Evolutionary conservation across 805 yeast genomes (phyloP), one percentile per base, ranked within the genome.

Genomic region (Wickerhamiella qilinensis): DNA sequence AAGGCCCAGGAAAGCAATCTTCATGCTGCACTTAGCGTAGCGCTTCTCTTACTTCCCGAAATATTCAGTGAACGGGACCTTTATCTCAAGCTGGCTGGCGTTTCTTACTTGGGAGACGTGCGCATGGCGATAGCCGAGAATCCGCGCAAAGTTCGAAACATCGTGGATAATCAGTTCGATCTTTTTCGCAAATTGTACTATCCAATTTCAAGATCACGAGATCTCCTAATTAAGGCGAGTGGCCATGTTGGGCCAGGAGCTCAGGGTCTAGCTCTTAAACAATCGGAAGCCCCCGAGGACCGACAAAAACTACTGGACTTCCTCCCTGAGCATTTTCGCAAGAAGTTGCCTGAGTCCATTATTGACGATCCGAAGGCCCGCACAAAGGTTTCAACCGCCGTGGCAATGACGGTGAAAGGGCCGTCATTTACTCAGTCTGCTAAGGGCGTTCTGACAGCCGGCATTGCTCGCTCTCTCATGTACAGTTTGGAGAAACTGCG

Each of bases 21-120:
- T 43, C 67, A 74, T 38, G 75, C 77, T 40, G 96, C 94, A 5
- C 69, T 86, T 36, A 67, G 84, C 9, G 56, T 85, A 14, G 76
- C 84, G 1, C 51, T 77, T 6, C 56, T 80, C 34, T 53, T 81
- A 18, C 55, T 76, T 18, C 65, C 67, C 27, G 63, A 59, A 29
- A 36, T 43, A 17, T 71, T 80, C 48, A 65, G 71, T 36, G 84
- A 76, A 45, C 56, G 59, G n/a, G 71, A 77, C 29, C 68, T 91
- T 27, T 91, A 77, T 60, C 73, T 71, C 51, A 75, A 74, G 45
- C 78, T 91, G 34, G 77, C 96, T 0, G 71, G 73, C 12, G 58
- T 91, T 15, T 82, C 94, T 17, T 91, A 91, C 53, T 60, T 75
- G 56, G 98, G 98, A 16, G 98, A 91, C 55, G 77, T 85, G 21